Evolutionary conservation across 306 rosid species (phyloP).

Genomic region (Citrullus colocynthis): DNA sequence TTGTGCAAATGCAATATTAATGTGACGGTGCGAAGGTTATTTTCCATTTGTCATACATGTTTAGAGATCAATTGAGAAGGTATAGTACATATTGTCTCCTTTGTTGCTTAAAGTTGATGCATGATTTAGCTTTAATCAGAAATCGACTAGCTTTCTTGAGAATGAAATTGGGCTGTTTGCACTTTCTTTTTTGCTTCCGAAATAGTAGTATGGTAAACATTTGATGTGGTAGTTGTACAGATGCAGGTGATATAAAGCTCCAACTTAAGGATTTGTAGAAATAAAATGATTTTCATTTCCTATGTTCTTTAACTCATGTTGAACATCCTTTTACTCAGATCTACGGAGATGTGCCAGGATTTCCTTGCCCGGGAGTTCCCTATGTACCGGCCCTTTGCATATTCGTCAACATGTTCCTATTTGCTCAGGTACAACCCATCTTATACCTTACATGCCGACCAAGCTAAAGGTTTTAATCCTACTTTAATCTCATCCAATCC

Average conservation of each 20-base stretch:
- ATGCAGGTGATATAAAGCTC: neutral
- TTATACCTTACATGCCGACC: neutral
- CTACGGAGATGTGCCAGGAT: conserved; percentile 62
- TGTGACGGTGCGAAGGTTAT: neutral
- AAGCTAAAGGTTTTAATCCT: neutral
- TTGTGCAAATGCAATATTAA: neutral
- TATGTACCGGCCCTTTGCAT: conserved; percentile 64
- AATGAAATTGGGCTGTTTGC: neutral
- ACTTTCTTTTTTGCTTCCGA: neutral
- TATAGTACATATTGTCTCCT: neutral
- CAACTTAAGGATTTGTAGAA: neutral
- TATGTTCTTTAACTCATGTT: conserved; percentile 8
- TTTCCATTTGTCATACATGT: neutral
- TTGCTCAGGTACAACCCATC: conserved; percentile 57
- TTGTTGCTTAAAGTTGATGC: neutral
- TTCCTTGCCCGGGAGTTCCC: conserved; percentile 91
- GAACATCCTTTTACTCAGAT: conserved; percentile 29
- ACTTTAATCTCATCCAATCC: neutral
- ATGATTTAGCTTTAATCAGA: neutral
- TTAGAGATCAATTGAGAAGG: neutral
- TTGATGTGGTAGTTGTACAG: neutral
- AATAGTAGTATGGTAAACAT: neutral
- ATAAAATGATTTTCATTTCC: neutral
- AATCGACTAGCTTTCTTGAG: neutral
- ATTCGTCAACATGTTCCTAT: conserved; percentile 83